Conservation (phyloP, 257 asterid species). For the Solanum medicagineum region DNA sequence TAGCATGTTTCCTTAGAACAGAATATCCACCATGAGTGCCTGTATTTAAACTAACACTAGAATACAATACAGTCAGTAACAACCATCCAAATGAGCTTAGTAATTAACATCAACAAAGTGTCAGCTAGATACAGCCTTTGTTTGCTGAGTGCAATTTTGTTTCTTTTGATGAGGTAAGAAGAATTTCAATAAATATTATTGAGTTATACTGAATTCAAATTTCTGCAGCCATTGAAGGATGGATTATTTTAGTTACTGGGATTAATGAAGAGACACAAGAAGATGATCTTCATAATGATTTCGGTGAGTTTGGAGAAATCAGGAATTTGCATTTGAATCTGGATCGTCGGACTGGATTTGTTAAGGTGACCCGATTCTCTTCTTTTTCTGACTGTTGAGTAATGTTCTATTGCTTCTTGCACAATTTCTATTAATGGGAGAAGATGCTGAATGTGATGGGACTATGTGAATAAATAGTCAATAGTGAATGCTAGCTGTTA, state of each 20-base stretch:
- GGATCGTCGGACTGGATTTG: conserved; percentile 91
- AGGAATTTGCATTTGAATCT: conserved; percentile 90
- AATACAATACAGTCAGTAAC: neutral
- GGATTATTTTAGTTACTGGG: conserved; percentile 92
- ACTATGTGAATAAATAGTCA: neutral
- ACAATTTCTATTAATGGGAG: neutral
- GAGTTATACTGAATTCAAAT: neutral
- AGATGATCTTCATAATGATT: conserved; percentile 64
- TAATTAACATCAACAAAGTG: neutral
- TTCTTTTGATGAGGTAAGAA: neutral
- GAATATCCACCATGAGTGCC: too few species aligned
- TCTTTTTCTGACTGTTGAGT: neutral
- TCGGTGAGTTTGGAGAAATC: conserved; percentile 83
- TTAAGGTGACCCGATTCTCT: conserved; percentile 43
- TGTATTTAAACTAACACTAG: too few species aligned
- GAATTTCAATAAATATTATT: neutral
- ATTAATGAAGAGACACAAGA: conserved; percentile 97
- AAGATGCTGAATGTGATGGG: neutral
- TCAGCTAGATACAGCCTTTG: neutral
- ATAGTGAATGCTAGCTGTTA: neutral
- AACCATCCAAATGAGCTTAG: neutral
- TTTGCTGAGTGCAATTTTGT: neutral
- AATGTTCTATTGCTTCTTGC: neutral
- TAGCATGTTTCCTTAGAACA: too few species aligned
- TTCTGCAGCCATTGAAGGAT: conserved; percentile 91